Percentiles rank a stretch among this genome's conserved stretches.
These are phyloP conservation scores for Paramecium octaurelia DNA, from an alignment of 73 alveolate species.

Conservation along the genomic window DNA sequence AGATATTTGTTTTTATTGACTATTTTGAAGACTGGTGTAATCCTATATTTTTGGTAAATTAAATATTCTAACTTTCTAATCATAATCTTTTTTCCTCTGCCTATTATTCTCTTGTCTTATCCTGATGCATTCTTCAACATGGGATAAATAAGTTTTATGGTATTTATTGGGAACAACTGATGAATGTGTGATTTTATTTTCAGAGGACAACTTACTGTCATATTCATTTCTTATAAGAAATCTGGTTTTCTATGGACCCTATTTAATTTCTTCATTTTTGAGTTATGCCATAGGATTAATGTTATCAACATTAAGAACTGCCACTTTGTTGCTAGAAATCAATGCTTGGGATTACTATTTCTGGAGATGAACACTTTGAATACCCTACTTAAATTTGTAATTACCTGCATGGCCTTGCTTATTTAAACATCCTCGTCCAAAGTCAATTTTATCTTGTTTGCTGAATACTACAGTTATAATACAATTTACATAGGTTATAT, in stretches of 20 bases:
- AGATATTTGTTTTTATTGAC: background rate
- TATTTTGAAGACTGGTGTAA: background rate
- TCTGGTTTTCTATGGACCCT: background rate
- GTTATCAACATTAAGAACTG: background rate
- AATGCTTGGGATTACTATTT: background rate
- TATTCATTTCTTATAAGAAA: background rate
- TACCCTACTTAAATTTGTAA: conserved; percentile 1
- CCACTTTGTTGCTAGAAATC: background rate
- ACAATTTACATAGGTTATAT: background rate
- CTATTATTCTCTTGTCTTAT: background rate
- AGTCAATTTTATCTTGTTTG: background rate
- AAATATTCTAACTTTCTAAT: background rate
- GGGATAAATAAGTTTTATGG: background rate
- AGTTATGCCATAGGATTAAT: background rate
- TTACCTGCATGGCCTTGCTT: background rate
- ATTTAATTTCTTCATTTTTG: background rate
- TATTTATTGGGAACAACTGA: background rate
- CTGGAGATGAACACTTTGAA: conserved; percentile 25
- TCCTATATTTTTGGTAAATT: conserved; percentile 29
- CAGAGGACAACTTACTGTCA: background rate
- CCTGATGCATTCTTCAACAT: background rate
- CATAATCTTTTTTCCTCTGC: conserved; percentile 21
- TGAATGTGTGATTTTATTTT: background rate
- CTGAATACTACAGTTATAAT: background rate
- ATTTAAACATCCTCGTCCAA: background rate